Conservation (phyloP, 352 stramenopile species). For the Phytophthora podocarpi region DNA sequence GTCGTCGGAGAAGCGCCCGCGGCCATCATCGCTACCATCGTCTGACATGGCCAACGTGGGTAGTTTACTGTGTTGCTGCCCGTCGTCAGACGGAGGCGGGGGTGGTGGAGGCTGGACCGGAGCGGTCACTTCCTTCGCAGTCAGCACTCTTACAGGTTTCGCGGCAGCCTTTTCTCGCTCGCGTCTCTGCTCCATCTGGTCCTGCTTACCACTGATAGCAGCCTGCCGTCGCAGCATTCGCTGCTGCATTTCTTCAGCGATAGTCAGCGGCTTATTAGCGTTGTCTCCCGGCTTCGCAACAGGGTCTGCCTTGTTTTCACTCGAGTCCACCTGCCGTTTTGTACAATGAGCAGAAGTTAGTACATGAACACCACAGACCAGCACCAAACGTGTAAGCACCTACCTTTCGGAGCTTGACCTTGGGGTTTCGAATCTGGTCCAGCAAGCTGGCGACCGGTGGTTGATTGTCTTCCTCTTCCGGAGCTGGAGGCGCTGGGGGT, state of each 20-base stretch:
- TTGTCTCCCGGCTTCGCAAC: conserved; percentile 39
- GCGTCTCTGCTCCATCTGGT: conserved; percentile 79
- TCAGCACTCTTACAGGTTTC: conserved; percentile 80
- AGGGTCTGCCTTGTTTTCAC: conserved; percentile 36
- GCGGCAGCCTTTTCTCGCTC: conserved; percentile 67
- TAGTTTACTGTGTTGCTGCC: conserved; percentile 52
- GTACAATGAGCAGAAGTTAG: not conserved
- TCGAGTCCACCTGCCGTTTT: conserved; percentile 36
- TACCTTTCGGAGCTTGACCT: conserved; percentile 61
- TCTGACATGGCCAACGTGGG: conserved; percentile 85
- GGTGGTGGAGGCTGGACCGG: conserved; percentile 46
- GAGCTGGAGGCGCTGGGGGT: conserved; percentile 30
- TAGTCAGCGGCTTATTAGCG: conserved; percentile 63
- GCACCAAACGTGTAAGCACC: not conserved
- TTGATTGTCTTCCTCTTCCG: conserved; percentile 37
- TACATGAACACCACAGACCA: not conserved
- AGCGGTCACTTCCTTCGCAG: conserved; percentile 74
- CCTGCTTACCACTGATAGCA: conserved; percentile 84
- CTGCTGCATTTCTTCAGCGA: conserved; percentile 85
- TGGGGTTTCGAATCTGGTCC: conserved; percentile 68
- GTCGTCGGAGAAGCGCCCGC: conserved; percentile 41
- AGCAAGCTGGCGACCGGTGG: conserved; percentile 47
- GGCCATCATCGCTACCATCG: conserved; percentile 64
- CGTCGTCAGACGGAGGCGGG: conserved; percentile 54
- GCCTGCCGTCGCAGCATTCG: conserved; percentile 77